Evolutionary conservation across 371 early-diverging fungal species (phyloP).

Genomic region (Parasitella parasitica): DNA sequence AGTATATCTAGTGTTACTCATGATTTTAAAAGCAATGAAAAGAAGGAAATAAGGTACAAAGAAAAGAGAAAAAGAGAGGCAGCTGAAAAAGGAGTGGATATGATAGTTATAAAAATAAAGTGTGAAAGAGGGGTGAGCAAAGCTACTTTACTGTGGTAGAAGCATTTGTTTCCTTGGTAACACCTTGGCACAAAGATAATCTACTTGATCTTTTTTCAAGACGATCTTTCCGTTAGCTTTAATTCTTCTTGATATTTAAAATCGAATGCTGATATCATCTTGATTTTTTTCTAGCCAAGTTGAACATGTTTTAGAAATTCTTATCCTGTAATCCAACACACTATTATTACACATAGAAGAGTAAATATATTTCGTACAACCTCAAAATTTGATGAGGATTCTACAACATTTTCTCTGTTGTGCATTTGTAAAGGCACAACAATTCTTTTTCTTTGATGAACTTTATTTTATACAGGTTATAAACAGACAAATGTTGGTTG

Average conservation of each 20-base stretch:
- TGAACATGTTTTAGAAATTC: no score
- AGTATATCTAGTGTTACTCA: conserved; percentile 19
- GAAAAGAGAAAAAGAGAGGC: background rate
- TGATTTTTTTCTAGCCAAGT: background rate
- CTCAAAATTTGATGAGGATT: background rate
- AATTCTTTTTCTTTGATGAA: no score
- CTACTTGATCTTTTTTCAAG: background rate
- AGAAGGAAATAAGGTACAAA: background rate
- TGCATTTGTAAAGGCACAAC: background rate
- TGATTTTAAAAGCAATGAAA: background rate
- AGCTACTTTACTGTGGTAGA: background rate
- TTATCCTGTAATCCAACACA: no score
- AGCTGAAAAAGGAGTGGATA: background rate
- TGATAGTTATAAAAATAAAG: background rate
- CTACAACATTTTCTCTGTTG: background rate
- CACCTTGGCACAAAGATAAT: background rate
- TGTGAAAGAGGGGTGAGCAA: background rate
- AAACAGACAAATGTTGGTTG: no score
- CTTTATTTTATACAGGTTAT: background rate
- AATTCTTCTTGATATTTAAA: background rate
- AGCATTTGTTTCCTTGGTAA: background rate
- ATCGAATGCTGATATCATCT: background rate
- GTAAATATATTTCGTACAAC: background rate
- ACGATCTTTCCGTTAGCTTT: background rate
- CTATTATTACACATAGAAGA: background rate